Percentiles rank a stretch among this genome's conserved stretches.
These are phyloP conservation scores for Hydrangea macrophylla DNA, from an alignment of 148 eudicot genomes.

Conservation along the genomic window DNA sequence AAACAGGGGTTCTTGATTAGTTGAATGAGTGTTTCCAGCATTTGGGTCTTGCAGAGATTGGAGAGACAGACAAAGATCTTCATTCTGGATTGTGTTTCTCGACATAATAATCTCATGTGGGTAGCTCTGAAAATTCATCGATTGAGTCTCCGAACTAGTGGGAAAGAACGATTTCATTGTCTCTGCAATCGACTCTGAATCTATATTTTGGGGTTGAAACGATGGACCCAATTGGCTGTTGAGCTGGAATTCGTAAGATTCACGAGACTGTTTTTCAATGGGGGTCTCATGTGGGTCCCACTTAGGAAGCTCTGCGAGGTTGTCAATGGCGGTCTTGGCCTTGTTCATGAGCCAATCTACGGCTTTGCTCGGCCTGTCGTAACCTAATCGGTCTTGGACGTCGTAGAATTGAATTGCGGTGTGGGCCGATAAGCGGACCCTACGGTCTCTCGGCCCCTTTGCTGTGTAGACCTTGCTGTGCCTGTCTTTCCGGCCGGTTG, in stretches of 20 bases:
- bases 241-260: too few species aligned
- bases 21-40: neutral
- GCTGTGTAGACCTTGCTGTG: constrained; percentile 93
- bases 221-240: neutral
- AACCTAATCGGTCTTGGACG: constrained; percentile 83
- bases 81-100: constrained; percentile 1
- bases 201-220: neutral
- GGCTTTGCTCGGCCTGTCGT: constrained; percentile 87
- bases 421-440: constrained; percentile 80
- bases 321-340: constrained; percentile 76
- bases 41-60: constrained; percentile 21
- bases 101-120: constrained; percentile 9
- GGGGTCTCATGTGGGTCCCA: constrained; percentile 61
- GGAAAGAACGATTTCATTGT: constrained; percentile 33
- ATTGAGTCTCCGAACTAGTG: constrained; percentile 13
- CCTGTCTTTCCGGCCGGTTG: constrained; percentile 80
- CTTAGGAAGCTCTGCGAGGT: constrained; percentile 74
- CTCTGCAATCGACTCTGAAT: constrained; percentile 13
- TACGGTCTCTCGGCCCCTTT: constrained; percentile 84
- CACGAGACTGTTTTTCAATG: too few species aligned
- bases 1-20: constrained; percentile 3
- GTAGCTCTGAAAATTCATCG: constrained; percentile 20
- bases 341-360: constrained; percentile 91
- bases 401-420: constrained; percentile 92
- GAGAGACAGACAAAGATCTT: constrained; percentile 32